A percentile compares a stretch with the other conserved stretches of the same genome.
Evolutionary conservation across 169 alveolate species (phyloP).

Genomic region (Eimeria acervulina): DNA sequence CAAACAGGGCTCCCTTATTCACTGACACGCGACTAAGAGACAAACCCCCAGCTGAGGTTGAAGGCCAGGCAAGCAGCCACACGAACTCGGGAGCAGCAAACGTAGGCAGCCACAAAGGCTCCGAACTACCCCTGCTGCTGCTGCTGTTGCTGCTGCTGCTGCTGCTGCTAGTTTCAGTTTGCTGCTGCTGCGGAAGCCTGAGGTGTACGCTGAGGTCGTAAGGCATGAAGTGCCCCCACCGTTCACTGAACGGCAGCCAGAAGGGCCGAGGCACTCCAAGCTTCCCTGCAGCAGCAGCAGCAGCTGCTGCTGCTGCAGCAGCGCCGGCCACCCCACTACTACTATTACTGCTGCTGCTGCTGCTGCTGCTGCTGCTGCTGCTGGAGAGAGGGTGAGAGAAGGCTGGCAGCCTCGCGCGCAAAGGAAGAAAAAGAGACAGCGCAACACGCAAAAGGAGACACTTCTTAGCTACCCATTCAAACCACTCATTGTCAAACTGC

Average conservation of each 20-base stretch:
- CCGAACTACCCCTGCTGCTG: constrained; percentile 38
- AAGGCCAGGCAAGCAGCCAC: constrained; percentile 69
- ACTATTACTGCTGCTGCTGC: neutral
- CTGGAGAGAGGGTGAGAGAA: neutral
- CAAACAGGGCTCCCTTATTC: neutral
- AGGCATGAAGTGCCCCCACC: constrained; percentile 37
- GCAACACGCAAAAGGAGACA: neutral
- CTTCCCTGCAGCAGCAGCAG: constrained; percentile 34
- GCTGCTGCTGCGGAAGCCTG: neutral
- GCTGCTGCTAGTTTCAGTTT: neutral
- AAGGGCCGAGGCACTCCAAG: constrained; percentile 19
- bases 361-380: neutral
- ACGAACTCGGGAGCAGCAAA: constrained; percentile 40
- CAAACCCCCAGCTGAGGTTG: neutral
- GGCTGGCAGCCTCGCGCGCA: constrained; percentile 17
- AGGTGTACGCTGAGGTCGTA: constrained; percentile 23
- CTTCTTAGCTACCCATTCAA: neutral
- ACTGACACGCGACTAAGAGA: constrained; percentile 3
- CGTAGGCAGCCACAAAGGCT: constrained; percentile 16
- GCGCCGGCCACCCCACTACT: neutral
- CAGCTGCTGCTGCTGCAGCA: constrained; percentile 49
- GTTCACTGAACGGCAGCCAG: constrained; percentile 36
- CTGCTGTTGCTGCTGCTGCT: constrained; percentile 66
- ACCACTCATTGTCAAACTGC: neutral
- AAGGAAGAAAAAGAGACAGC: neutral